Percentiles rank a stretch among this genome's conserved stretches.
These are phyloP conservation scores for Davidsoniella australis DNA, from an alignment of 2,329 filamentous ascomycete genomes.

Conservation along the genomic window DNA sequence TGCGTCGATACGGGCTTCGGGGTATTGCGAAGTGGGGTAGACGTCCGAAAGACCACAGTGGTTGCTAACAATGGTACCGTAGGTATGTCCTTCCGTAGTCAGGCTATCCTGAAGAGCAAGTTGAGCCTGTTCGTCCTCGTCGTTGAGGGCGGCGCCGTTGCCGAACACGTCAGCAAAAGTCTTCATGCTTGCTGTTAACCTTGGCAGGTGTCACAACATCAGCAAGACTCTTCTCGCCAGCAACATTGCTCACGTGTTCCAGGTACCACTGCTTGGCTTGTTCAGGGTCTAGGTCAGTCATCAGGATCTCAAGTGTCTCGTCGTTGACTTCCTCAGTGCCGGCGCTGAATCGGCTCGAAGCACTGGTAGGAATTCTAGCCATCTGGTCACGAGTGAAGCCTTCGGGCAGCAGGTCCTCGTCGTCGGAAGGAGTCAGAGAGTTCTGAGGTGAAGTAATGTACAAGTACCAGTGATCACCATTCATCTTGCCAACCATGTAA, in stretches of 20 bases:
- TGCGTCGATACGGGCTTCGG: constrained; percentile 83
- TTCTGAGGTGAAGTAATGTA: constrained; percentile 84
- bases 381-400: constrained; percentile 22
- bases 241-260: constrained; percentile 68
- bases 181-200: constrained; percentile 28
- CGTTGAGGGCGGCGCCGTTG: constrained; percentile 40
- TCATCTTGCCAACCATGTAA: constrained; percentile 99
- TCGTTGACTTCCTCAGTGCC: constrained; percentile 39
- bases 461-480: constrained; percentile 97
- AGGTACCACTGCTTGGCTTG: constrained; percentile 56
- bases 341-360: constrained; percentile 22
- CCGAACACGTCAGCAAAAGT: constrained; percentile 65
- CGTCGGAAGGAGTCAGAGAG: constrained; percentile 58
- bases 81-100: constrained; percentile 81
- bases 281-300: constrained; percentile 53
- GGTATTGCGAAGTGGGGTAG: constrained; percentile 73
- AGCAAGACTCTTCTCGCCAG: constrained; percentile 59
- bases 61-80: constrained; percentile 85
- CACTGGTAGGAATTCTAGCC: constrained; percentile 38
- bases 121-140: constrained; percentile 29
- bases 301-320: constrained; percentile 60
- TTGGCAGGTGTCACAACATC: constrained; percentile 20
- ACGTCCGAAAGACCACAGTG: constrained; percentile 75
- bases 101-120: constrained; percentile 48
- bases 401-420: constrained; percentile 13